Percentiles rank a stretch among this genome's conserved stretches.
Conservation (phyloP, 257 asterid species). For the Datura wrightii region DNA sequence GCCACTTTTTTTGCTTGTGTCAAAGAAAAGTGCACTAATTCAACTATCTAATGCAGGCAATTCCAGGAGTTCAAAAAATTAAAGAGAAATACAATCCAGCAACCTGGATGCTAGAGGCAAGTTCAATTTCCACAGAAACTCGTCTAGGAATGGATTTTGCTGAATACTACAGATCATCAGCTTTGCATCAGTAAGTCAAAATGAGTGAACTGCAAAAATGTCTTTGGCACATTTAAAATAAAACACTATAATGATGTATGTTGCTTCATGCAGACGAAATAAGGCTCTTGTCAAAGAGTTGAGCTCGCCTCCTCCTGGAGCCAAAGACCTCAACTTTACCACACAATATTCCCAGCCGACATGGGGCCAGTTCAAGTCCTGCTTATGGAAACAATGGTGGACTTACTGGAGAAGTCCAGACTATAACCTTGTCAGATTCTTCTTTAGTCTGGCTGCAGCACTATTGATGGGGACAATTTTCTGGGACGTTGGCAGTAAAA, state of each 20-base stretch:
- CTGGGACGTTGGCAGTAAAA: slow-evolving; percentile 53
- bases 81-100: slow-evolving; percentile 59
- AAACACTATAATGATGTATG: not conserved
- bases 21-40: not conserved
- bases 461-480: slow-evolving; percentile 56
- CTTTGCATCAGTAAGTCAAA: slow-evolving; percentile 48
- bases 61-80: slow-evolving; percentile 52
- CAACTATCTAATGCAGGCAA: slow-evolving; percentile 42
- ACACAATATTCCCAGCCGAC: slow-evolving; percentile 53
- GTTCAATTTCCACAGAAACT: slow-evolving; percentile 49
- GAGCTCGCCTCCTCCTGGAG: slow-evolving; percentile 46
- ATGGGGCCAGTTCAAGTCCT: slow-evolving; percentile 52
- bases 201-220: not conserved
- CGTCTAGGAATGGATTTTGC: slow-evolving; percentile 57
- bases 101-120: slow-evolving; percentile 65
- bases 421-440: slow-evolving; percentile 56
- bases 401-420: slow-evolving; percentile 65
- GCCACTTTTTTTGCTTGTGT: not conserved
- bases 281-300: slow-evolving; percentile 50
- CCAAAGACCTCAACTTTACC: slow-evolving; percentile 51
- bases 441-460: slow-evolving; percentile 53
- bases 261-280: slow-evolving; percentile 39
- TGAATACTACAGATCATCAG: slow-evolving; percentile 55
- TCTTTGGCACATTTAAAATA: not conserved
- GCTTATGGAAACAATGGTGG: slow-evolving; percentile 62